Percentiles rank a stretch among this genome's conserved stretches.
Conservation (phyloP, 345 rosid species). For the Erucastrum elatum region DNA sequence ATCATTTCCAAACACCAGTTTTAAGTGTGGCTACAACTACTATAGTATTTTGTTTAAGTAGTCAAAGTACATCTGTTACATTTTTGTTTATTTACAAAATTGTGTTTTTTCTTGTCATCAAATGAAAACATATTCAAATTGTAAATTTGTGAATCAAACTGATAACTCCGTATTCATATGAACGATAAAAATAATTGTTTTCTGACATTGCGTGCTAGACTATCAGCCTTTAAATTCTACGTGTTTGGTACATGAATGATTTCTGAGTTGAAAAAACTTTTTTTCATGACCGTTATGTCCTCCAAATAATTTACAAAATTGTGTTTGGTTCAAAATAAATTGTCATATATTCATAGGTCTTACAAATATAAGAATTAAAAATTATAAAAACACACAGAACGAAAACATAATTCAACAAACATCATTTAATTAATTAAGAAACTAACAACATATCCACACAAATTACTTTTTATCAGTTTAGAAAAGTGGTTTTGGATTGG, state of each 20-base stretch:
- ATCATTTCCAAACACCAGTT: constrained; percentile 23
- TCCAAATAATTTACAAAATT: not conserved
- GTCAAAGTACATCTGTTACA: constrained; percentile 32
- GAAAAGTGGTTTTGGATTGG: not conserved
- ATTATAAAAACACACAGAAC: not conserved
- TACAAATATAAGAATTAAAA: not conserved
- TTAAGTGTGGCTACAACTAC: constrained; percentile 23
- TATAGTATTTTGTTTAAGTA: constrained; percentile 26
- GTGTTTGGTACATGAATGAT: too few species aligned
- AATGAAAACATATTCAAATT: too few species aligned
- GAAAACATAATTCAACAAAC: not conserved
- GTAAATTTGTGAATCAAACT: too few species aligned
- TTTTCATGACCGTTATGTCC: too few species aligned
- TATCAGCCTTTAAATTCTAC: too few species aligned
- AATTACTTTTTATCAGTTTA: not conserved
- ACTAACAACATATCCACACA: not conserved
- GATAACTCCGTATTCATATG: too few species aligned
- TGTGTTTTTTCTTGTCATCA: not conserved
- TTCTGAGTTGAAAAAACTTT: too few species aligned
- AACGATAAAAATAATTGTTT: too few species aligned
- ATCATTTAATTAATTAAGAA: not conserved
- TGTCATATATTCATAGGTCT: not conserved
- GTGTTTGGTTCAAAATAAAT: not conserved
- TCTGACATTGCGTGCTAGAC: too few species aligned
- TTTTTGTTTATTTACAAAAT: constrained; percentile 23